phyloP scores from a whole-genome alignment of 2,329 filamentous ascomycete genomes.

The Claviceps pazoutovae region DNA sequence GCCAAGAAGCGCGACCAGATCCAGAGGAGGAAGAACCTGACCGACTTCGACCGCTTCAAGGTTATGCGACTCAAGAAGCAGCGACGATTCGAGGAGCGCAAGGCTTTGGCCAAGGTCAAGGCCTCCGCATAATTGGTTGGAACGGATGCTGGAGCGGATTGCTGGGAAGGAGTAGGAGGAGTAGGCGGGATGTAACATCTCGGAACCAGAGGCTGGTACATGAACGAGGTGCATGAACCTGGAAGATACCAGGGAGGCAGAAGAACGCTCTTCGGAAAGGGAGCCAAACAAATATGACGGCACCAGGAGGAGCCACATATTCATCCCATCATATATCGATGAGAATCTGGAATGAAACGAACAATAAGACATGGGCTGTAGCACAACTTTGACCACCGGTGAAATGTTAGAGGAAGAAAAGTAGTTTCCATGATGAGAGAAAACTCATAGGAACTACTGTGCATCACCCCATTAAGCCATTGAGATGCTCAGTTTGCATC shows the following conservation, averaged over 20 bases:
- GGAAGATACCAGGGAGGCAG: slow-evolving; percentile 23
- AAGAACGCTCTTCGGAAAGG: slow-evolving; percentile 10
- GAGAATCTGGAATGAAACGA: slow-evolving; percentile 25
- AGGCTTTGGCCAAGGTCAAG: slow-evolving; percentile 88
- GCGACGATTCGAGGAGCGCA: slow-evolving; percentile 95
- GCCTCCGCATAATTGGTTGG: slow-evolving; percentile 50
- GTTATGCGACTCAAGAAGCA: slow-evolving; percentile 99
- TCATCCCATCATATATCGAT: slow-evolving; percentile 40
- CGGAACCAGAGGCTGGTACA: slow-evolving; percentile 21
- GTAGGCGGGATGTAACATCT: slow-evolving; percentile 11
- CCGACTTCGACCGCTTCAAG: slow-evolving; percentile 99
- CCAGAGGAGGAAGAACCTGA: slow-evolving; percentile 77
- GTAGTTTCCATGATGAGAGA: no score
- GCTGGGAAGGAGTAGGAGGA: slow-evolving; percentile 13
- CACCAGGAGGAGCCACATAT: slow-evolving; percentile 47
- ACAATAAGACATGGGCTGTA: slow-evolving; percentile 17
- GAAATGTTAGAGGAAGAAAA: slow-evolving; percentile 1
- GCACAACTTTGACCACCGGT: slow-evolving; percentile 11
- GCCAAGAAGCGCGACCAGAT: slow-evolving; percentile 84
- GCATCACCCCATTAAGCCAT: neutral
- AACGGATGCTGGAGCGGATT: slow-evolving; percentile 14
- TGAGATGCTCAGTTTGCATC: neutral
- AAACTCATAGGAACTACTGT: no score
- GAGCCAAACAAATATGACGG: no score
- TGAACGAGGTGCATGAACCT: slow-evolving; percentile 23